phyloP scores from a whole-genome alignment of 2,329 filamentous ascomycete genomes.

The Diaporthe ampelina region DNA sequence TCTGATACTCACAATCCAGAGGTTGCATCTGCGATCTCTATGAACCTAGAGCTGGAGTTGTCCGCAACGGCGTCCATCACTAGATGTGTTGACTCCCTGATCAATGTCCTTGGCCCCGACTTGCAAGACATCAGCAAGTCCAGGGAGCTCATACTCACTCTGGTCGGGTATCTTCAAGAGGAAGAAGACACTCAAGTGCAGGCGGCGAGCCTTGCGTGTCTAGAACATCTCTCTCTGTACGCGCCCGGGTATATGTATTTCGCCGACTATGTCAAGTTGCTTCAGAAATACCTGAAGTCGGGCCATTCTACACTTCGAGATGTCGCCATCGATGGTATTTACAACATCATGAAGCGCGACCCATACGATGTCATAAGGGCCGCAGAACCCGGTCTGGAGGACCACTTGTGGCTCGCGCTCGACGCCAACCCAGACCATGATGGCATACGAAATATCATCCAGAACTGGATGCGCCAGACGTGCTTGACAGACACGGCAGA shows the following conservation, averaged over 20 bases:
- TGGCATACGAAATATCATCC: constrained; percentile 87
- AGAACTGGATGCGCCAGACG: constrained; percentile 94
- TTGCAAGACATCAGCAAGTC: constrained; percentile 92
- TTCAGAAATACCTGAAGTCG: constrained; percentile 84
- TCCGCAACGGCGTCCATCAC: constrained; percentile 87
- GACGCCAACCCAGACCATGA: constrained; percentile 83
- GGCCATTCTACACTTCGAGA: constrained; percentile 78
- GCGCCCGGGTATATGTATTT: constrained; percentile 91
- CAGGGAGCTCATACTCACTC: constrained; percentile 89
- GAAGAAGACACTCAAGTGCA: constrained; percentile 80
- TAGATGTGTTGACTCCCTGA: constrained; percentile 91
- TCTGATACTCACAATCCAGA: constrained; percentile 93
- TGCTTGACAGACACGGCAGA: constrained; percentile 81
- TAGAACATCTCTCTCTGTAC: constrained; percentile 93
- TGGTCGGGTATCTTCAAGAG: constrained; percentile 85
- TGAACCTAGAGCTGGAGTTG: constrained; percentile 89
- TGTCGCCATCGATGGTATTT: constrained; percentile 87
- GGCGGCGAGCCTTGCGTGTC: constrained; percentile 82
- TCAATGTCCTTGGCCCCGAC: constrained; percentile 96
- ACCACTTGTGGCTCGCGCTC: constrained; percentile 91
- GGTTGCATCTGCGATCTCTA: constrained; percentile 82
- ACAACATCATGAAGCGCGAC: constrained; percentile 95
- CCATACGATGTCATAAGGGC: constrained; percentile 84
- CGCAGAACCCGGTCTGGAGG: constrained; percentile 84
- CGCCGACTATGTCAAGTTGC: constrained; percentile 81